These are phyloP conservation scores for Zopfia rhizophila DNA, from an alignment of 2,329 filamentous ascomycete species.

Conservation along the genomic window DNA sequence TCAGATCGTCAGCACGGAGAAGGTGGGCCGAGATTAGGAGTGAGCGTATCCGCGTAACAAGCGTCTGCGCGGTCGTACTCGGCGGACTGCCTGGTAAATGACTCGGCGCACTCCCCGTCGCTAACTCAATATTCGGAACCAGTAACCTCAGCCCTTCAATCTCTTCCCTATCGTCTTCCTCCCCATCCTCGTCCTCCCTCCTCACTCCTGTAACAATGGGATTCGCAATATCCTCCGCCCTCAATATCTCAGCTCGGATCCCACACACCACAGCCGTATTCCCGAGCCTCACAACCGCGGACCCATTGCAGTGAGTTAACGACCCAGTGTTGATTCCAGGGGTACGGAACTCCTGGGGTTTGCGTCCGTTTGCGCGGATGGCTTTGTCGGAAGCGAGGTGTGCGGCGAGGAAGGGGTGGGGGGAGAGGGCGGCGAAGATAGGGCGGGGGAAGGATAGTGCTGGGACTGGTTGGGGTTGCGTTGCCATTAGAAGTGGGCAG, in stretches of 20 bases:
- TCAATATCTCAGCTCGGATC: constrained; percentile 84
- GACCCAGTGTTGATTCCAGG: constrained; percentile 85
- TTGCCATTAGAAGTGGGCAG: constrained; percentile 5
- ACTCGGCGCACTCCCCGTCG: constrained; percentile 87
- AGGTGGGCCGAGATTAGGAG: constrained; percentile 78
- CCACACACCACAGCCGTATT: constrained; percentile 97
- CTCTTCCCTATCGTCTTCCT: constrained; percentile 41
- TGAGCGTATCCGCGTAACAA: constrained; percentile 82
- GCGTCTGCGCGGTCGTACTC: constrained; percentile 80
- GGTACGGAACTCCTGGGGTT: constrained; percentile 73
- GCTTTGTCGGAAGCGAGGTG: constrained; percentile 76
- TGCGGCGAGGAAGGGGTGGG: constrained; percentile 87
- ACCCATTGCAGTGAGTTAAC: constrained; percentile 88
- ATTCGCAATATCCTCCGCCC: constrained; percentile 39
- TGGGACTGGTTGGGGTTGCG: constrained; percentile 23
- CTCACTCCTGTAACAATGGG: constrained; percentile 5
- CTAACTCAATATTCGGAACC: constrained; percentile 92
- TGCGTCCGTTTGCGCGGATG: constrained; percentile 83
- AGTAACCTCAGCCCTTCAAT: constrained; percentile 72
- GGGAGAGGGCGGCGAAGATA: constrained; percentile 89
- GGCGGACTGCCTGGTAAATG: constrained; percentile 88
- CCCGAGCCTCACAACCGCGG: constrained; percentile 85
- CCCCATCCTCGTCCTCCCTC: constrained; percentile 19
- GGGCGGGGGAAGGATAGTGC: constrained; percentile 67
- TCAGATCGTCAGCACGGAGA: constrained; percentile 73